Base-by-base conservation (phyloP, 768 basidiomycete genomes). In the Phylloporus arenicola region DNA sequence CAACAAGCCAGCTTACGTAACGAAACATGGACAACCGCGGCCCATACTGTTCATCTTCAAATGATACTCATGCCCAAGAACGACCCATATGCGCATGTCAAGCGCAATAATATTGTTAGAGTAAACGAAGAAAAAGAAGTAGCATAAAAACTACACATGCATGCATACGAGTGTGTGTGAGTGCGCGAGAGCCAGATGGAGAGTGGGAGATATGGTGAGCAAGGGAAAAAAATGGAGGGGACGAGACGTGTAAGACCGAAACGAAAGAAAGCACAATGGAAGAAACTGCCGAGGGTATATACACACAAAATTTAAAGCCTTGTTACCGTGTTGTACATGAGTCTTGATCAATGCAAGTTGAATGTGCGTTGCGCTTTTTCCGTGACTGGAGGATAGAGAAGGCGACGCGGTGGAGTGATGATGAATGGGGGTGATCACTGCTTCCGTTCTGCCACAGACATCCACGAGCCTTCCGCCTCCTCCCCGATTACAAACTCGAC, bases 401-500 rank as follows among this genome's bases (percentile, higher is more conserved):
- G 46, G 30, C n/a, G 45, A 27, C 17, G 30, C 24, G 35, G 4
- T 11, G 34, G n/a, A 13, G 7, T 17, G 29, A 40, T 17, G 30
- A 20, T 25, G 22, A 8, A 40, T 16, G 37, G 29, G 2, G 6
- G 42, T 8, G 45, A 30, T 61, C 53, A 58, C 35, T 51, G 53
- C 49, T 55, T 64, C 54, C 68, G 68, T 53, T 70, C 64, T 40
- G 66, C 62, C 30, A 59, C 62, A 40, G 68, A 60, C 55, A 67
- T 68, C 70, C 69, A 72, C 3, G 63, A 59, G 31, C 56, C 68
- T 45, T 70, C 70, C n/a, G 69, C 69, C 50, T 74, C 75, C 51
- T 72, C 64, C 37, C 77, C 79, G 63, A 86, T 76, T 34, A 86
- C 84, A 55, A 86, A 83, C n/a, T 78, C 83, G n/a, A 86, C 77